Conservation (phyloP, 306 rosid species). For the Astragalus membranaceus region DNA sequence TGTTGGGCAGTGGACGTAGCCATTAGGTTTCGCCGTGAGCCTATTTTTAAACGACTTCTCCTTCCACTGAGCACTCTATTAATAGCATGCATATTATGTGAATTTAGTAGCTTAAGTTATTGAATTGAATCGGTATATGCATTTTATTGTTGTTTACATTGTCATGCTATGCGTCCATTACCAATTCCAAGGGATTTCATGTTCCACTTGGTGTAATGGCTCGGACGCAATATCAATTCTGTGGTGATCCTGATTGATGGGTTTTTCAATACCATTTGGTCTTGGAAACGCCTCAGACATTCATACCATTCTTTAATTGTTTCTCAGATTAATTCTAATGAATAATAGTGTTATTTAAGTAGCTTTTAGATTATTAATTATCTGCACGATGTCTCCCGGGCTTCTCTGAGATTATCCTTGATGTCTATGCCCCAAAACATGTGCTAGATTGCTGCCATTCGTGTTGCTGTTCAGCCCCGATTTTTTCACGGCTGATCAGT, state of each 20-base stretch:
- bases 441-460: slow-evolving; percentile 25
- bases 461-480: slow-evolving; percentile 28
- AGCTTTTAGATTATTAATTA: no score
- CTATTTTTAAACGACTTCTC: slow-evolving; percentile 74
- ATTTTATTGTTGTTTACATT: background rate
- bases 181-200: slow-evolving; percentile 65
- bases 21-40: slow-evolving; percentile 73
- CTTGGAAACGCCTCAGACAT: slow-evolving; percentile 90
- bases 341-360: no score
- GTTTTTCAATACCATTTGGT: slow-evolving; percentile 41
- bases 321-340: no score
- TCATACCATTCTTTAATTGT: background rate
- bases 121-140: no score
- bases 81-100: no score
- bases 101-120: no score
- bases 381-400: slow-evolving; percentile 35
- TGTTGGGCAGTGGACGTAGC: slow-evolving; percentile 68
- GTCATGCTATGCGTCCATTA: slow-evolving; percentile 46
- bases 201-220: slow-evolving; percentile 80
- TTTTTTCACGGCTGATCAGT: slow-evolving; percentile 20
- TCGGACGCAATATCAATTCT: slow-evolving; percentile 51
- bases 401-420: slow-evolving; percentile 9
- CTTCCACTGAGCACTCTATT: slow-evolving; percentile 81
- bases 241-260: slow-evolving; percentile 95
- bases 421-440: slow-evolving; percentile 29